A percentile compares a stretch with the other conserved stretches of the same genome.
Conservation (phyloP, 169 alveolate genomes). For the Plasmodium falciparum region DNA sequence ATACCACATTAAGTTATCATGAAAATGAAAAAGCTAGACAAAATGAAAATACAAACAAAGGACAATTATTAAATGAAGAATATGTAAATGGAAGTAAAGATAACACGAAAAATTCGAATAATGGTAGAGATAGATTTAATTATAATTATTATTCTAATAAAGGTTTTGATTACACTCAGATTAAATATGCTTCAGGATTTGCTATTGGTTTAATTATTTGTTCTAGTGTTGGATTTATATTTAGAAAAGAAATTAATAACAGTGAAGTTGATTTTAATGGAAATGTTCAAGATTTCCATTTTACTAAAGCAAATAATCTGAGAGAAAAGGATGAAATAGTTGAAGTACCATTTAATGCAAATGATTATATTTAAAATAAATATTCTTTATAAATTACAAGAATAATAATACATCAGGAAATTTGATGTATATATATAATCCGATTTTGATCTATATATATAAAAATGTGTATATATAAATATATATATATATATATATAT, state of each 20-base stretch:
- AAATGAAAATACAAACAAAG: neutral
- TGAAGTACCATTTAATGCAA: constrained; percentile 20
- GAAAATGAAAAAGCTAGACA: neutral
- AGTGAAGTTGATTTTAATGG: constrained; percentile 15
- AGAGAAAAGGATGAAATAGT: constrained; percentile 11
- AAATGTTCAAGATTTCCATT: neutral
- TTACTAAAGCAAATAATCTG: neutral
- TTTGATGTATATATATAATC: too few species aligned
- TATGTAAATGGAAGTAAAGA: neutral
- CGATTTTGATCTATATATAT: too few species aligned
- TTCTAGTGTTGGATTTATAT: constrained; percentile 19
- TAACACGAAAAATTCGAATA: neutral
- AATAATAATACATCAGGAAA: too few species aligned
- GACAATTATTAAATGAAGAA: neutral
- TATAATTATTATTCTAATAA: neutral
- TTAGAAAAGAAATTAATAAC: neutral
- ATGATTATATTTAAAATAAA: neutral
- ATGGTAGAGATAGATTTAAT: neutral
- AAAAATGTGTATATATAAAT: too few species aligned
- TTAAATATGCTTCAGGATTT: constrained; percentile 26
- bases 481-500: too few species aligned
- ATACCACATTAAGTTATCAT: too few species aligned
- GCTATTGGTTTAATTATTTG: constrained; percentile 6
- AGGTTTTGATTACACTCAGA: neutral
- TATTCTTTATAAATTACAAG: neutral